These are phyloP conservation scores for Eleusine indica DNA, from an alignment of 176 grass and related monocot species.

Conservation along the genomic window DNA sequence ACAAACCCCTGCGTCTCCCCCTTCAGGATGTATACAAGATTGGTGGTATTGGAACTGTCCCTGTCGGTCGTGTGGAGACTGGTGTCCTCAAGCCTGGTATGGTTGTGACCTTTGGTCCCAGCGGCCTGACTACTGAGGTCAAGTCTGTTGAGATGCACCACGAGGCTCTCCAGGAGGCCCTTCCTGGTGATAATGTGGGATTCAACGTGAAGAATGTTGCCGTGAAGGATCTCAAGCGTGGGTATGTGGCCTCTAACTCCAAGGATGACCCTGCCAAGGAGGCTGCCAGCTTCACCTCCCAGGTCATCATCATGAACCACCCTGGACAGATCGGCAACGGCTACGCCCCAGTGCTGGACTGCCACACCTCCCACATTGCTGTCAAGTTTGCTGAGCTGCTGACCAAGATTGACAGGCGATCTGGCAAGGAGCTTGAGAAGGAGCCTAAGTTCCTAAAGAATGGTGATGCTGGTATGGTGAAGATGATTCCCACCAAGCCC, in stretches of 20 bases:
- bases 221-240: conserved; percentile 90
- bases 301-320: conserved; percentile 99
- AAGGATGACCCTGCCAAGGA: conserved; percentile 96
- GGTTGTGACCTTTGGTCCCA: conserved; percentile 82
- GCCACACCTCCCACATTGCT: conserved; percentile 92
- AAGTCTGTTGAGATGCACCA: conserved; percentile 99
- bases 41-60: conserved; percentile 87
- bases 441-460: conserved; percentile 94
- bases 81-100: conserved; percentile 82
- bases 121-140: conserved; percentile 77
- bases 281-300: conserved; percentile 79
- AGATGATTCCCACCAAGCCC: conserved; percentile 97
- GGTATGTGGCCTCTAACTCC: conserved; percentile 81
- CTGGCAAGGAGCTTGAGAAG: conserved; percentile 94
- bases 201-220: conserved; percentile 94
- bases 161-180: conserved; percentile 73
- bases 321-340: conserved; percentile 90
- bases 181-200: conserved; percentile 77
- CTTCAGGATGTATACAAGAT: conserved; percentile 99
- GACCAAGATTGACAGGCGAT: conserved; percentile 92
- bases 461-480: conserved; percentile 82
- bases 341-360: conserved; percentile 84
- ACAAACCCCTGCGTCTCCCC: conserved; percentile 95
- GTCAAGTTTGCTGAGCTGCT: conserved; percentile 84
- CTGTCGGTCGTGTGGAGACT: conserved; percentile 81